Base-by-base conservation (phyloP, 208 protist genomes). In the Leishmania aethiopica region DNA sequence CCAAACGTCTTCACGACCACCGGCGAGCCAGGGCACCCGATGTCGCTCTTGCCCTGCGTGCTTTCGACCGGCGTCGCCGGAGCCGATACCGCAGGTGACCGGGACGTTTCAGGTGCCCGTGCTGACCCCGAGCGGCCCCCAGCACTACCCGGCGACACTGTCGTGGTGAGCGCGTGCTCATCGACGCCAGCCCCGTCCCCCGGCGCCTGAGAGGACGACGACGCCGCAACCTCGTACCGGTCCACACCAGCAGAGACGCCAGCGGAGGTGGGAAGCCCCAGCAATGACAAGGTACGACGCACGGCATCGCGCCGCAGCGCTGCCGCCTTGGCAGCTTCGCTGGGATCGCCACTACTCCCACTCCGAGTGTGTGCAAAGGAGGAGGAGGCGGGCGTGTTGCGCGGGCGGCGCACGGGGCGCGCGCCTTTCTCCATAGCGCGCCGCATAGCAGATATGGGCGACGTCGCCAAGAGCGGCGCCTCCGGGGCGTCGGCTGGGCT, bases 341-440 rank as follows among this genome's bases (percentile, higher is more conserved):
- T 35, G 59, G 45, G 67, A 15, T 73, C 64, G 60, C 59, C 57
- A 17, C 76, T 28, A 15, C 69, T 70, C 37, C 57, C n/a, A 37
- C 49, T 72, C 32, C 51, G 72, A 79, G 22, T 1, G 60, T 45
- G 72, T 80, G 64, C n/a, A 37, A 40, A 4, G 13, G 40, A 1
- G 49, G 35, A 42, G 51, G 73, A 25, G 35, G 53, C 53, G 73
- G n/a, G 45, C 17, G 55, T 28, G 53, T 28, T 28, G 53, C 53
- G 72, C 28, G 77, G 83, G 60, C 73, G 83, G 6, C 78, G 83
- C 37, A 86, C 64, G 42, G 83, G 83, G 1, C 78, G 83, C 3
- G 78, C 83, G 37, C 83, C 83, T 47, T 82, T 81, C 62, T 78
- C 77, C 62, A 86, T 25, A 35, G 80, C 71, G 1, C 77, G 83